These are phyloP conservation scores for Vigna unguiculata DNA, from an alignment of 306 rosid species.

Conservation along the genomic window DNA sequence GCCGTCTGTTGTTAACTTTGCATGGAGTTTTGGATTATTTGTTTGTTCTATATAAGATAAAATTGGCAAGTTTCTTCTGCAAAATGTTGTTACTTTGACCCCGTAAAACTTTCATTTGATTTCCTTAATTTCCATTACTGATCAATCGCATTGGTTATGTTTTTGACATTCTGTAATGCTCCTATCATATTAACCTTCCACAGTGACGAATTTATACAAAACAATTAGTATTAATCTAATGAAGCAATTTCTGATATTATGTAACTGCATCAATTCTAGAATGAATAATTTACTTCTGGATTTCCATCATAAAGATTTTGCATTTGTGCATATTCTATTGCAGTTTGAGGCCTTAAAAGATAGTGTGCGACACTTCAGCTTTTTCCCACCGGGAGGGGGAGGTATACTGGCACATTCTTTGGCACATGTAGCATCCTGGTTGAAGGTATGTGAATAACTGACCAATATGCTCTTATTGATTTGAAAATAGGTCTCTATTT, in stretches of 20 bases:
- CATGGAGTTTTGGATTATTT: slow-evolving; percentile 34
- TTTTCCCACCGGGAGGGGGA: slow-evolving; percentile 87
- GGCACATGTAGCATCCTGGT: slow-evolving; percentile 81
- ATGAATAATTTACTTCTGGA: slow-evolving; percentile 10
- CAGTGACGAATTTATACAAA: slow-evolving; percentile 13
- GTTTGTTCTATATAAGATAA: slow-evolving; percentile 23
- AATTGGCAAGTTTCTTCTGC: slow-evolving; percentile 30
- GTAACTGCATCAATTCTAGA: background rate
- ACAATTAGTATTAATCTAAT: slow-evolving; percentile 14
- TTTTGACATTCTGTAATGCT: slow-evolving; percentile 14
- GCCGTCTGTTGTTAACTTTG: slow-evolving; percentile 31
- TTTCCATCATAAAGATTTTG: too few relatives aligned
- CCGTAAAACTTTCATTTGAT: slow-evolving; percentile 19
- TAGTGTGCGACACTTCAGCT: slow-evolving; percentile 69
- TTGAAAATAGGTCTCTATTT: slow-evolving; percentile 20
- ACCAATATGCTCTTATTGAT: slow-evolving; percentile 37
- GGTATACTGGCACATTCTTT: slow-evolving; percentile 84
- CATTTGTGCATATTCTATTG: slow-evolving; percentile 46
- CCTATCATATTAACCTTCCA: slow-evolving; percentile 35
- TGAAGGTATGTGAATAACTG: slow-evolving; percentile 68
- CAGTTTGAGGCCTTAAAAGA: slow-evolving; percentile 90
- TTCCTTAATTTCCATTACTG: slow-evolving; percentile 34
- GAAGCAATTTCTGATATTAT: slow-evolving; percentile 35
- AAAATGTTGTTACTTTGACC: slow-evolving; percentile 35
- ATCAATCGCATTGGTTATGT: slow-evolving; percentile 15